A percentile compares a stretch with the other conserved stretches of the same genome.
phyloP scores from a whole-genome alignment of 2,329 filamentous ascomycete genomes.

The Chlorencoelia australis region DNA sequence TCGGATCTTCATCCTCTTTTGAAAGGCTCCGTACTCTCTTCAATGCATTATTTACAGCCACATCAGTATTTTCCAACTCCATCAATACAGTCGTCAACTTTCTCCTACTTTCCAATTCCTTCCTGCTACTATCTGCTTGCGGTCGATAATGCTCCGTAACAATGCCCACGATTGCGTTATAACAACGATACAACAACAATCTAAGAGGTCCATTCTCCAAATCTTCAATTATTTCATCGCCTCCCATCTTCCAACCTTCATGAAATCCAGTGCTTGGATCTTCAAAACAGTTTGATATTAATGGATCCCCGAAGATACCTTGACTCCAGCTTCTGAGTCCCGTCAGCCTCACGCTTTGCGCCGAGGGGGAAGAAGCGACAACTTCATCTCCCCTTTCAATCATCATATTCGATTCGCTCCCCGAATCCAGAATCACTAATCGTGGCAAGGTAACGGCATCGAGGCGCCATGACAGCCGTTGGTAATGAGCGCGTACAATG shows the following conservation, averaged over 20 bases:
- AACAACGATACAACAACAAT: slow-evolving; percentile 47
- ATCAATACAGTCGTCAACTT: slow-evolving; percentile 38
- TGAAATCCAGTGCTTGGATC: slow-evolving; percentile 36
- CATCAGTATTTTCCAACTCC: slow-evolving; percentile 32
- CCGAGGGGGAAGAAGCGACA: slow-evolving; percentile 5
- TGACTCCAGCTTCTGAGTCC: slow-evolving; percentile 50
- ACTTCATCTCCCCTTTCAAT: slow-evolving; percentile 24
- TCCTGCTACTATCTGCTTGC: slow-evolving; percentile 35
- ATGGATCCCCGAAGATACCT: slow-evolving; percentile 49
- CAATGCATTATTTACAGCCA: slow-evolving; percentile 9
- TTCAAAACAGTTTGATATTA: slow-evolving; percentile 41
- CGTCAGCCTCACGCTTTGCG: slow-evolving; percentile 27
- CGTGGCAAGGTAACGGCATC: slow-evolving; percentile 42
- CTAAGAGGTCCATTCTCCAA: slow-evolving; percentile 35
- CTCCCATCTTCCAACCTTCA: slow-evolving; percentile 31
- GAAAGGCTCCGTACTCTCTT: slow-evolving; percentile 17
- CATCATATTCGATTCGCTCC: slow-evolving; percentile 40
- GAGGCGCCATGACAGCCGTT: slow-evolving; percentile 38
- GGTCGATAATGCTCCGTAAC: slow-evolving; percentile 47
- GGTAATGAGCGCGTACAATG: slow-evolving; percentile 41
- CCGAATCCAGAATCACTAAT: slow-evolving; percentile 44
- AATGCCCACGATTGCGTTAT: slow-evolving; percentile 42
- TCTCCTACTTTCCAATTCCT: slow-evolving; percentile 44
- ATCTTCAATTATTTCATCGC: slow-evolving; percentile 33
- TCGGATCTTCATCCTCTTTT: slow-evolving; percentile 10